Evolutionary conservation across 306 rosid species (phyloP).

Genomic region (Arachis stenosperma): DNA sequence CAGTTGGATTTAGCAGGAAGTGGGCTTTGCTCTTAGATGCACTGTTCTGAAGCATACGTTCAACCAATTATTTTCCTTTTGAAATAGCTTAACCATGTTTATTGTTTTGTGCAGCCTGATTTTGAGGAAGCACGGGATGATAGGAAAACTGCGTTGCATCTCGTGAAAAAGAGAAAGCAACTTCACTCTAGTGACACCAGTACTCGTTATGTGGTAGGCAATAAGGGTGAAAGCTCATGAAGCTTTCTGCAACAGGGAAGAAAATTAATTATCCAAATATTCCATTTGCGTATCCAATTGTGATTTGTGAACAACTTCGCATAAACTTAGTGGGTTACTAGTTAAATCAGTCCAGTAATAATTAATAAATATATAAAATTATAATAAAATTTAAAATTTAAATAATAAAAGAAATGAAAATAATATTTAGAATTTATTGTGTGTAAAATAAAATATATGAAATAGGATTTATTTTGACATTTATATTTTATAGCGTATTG

Average conservation of each 20-base stretch:
- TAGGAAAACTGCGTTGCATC: conserved; percentile 62
- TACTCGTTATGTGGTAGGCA: conserved; percentile 52
- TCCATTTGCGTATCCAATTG: not conserved
- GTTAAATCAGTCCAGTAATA: too few relatives aligned
- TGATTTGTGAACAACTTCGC: too few relatives aligned
- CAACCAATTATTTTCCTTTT: conserved; percentile 7
- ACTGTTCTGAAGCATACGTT: conserved; percentile 11
- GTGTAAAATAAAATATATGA: too few relatives aligned
- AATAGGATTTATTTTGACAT: too few relatives aligned
- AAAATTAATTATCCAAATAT: conserved; percentile 9
- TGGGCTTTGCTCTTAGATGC: not conserved
- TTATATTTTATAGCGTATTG: too few relatives aligned
- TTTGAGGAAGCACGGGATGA: conserved; percentile 51
- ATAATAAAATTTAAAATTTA: too few relatives aligned
- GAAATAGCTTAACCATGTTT: not conserved
- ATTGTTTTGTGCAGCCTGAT: conserved; percentile 50
- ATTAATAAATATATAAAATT: too few relatives aligned
- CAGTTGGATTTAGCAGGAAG: not conserved
- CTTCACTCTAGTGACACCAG: conserved; percentile 53
- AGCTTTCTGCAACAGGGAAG: conserved; percentile 10
- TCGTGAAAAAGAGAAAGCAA: conserved; percentile 75
- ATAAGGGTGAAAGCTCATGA: conserved; percentile 44
- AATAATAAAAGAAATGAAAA: too few relatives aligned
- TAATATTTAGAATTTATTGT: too few relatives aligned
- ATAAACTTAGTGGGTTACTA: too few relatives aligned